Base-by-base conservation (phyloP, 768 basidiomycete genomes). In the Tephrocybe sp. region DNA sequence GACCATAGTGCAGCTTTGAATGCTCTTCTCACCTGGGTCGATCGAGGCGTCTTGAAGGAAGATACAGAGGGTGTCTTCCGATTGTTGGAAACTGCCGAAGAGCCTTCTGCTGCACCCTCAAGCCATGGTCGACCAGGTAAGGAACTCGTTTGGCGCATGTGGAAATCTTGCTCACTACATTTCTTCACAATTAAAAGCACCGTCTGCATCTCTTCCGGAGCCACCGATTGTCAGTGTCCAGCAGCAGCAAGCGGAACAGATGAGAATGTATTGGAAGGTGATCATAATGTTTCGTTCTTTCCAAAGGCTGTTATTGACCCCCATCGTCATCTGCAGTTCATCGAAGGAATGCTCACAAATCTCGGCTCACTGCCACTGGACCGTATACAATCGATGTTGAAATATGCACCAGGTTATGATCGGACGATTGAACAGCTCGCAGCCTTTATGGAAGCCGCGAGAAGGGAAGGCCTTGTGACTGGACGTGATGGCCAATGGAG, bases 321-420 rank as follows among this genome's bases (percentile, higher is more conserved):
- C 53, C 34, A 44, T 49, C 7, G 53, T 44, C 39, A 26, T 40
- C 7, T 44, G 5, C 53, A 92, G 88, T 95, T 87, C 68, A 89
- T 95, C 53, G 86, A 91, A 68, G 92, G 89, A 23, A 92, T 93
- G 87, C 84, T 97, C 51, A 92, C 84, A 48, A 95, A 93, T 64
- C 72, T 98, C 39, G 89, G 88, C 9, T 65, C 81, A 2, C 74
- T 94, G 13, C 78, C 87, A 1, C 61, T 90, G 39, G 87, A 90
- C 53, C 80, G 88, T n/a, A 92, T 97, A 61, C 93, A 97, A 63
- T 74, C 79, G 2, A 93, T 94, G 88, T 75, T 97, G 53, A 85
- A 81, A 63, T 84, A 91, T 61, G 89, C 88, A 9, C 88, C 87
- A 4, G 85, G 82, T 4, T 96, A 94, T 66, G 84, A 92, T 61